Evolutionary conservation across 2,329 filamentous ascomycete species (phyloP), one percentile per base, ranked within the genome.

Genomic region (Raffaelea ambrosiae): DNA sequence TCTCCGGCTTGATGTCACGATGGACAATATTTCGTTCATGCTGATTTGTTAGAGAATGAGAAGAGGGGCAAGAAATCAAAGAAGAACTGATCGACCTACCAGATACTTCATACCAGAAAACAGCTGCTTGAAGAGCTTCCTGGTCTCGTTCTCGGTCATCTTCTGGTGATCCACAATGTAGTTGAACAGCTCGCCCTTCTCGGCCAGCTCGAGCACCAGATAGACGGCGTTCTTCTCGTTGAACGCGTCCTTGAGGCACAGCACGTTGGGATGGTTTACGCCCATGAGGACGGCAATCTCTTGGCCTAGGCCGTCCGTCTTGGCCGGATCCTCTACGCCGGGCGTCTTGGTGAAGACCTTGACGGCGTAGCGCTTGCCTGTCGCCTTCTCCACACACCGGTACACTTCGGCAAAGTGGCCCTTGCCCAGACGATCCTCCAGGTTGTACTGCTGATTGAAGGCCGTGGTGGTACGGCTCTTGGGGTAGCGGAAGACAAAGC

Each of bases 11-110:
- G 67, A 98, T 96, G 58, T 98, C 93, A 49, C 93, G 85, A 64
- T 98, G 93, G 5, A 97, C 90, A 63, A 98, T 95, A 58, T 93
- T 94, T 53, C 93, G 86, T 52, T 97, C 93, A 63, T 98, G 93
- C 91, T 96, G 20, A 3, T 2, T 4, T 5, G 42, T 44, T 35
- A 44, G 42, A 9, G 8, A 38, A 5, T 8, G 18, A n/a, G 5
- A 38, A 38, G 35, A 33, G 38, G 40, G 5, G 8, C 2, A 14
- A 7, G 23, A 13, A 31, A 29, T 4, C 4, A 22, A 23, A 29
- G 10, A 42, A 2, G 18, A 33, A 18, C 8, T 1, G 39, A 40
- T 22, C n/a, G n/a, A 66, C 81, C 67, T 74, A 96, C 91, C 70
- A 98, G 63, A 64, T 98, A 97, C 63, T 96, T 97, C 54, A 97